Evolutionary conservation across 2,329 filamentous ascomycete species (phyloP), one percentile per base, ranked within the genome.

Genomic region (Graphiopsis chlorocephala): DNA sequence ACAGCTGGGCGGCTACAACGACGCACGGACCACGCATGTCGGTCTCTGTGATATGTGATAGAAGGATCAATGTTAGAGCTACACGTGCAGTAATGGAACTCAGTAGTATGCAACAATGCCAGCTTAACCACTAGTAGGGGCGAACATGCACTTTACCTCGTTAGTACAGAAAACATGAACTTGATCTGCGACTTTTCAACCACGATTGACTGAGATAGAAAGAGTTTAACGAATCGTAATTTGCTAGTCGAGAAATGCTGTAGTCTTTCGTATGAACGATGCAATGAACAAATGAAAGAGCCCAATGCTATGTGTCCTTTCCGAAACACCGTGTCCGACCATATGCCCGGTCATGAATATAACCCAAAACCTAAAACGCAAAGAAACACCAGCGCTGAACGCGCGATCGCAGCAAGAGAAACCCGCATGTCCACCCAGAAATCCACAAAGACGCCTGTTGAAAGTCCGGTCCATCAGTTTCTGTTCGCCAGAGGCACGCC

Each of bases 361-460:
- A 15, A 15, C 38, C 38, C 25, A 29, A 28, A 20, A 15, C 35
- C 38, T 26, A 25, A 45, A 45, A 42, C 56, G 17, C 33, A 58
- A 58, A 20, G n/a, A 58, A 60, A 60, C 25, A 47, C 57, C 57
- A 31, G 45, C 38, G 57, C 57, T 60, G 17, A 60, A 58, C 35
- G 55, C 55, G 20, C 23, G 20, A 38, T 29, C 50, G 38, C 38
- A 45, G n/a, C 38, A 45, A 45, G 38, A 20, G n/a, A 45, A 8
- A 10, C n/a, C n/a, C n/a, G n/a, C 38, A 45, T 45, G 23, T 20
- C n/a, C 38, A 8, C 12, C 38, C 38, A n/a, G 3, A 12, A 45
- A 20, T n/a, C 38, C 38, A n/a, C 38, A 45, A 45, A 20, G 6
- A 45, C 38, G 38, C 38, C 38, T 23, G 17, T 42, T n/a, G n/a